phyloP scores from a whole-genome alignment of 1,284 basidiomycete species.

The Ceratobasidium sp. region DNA sequence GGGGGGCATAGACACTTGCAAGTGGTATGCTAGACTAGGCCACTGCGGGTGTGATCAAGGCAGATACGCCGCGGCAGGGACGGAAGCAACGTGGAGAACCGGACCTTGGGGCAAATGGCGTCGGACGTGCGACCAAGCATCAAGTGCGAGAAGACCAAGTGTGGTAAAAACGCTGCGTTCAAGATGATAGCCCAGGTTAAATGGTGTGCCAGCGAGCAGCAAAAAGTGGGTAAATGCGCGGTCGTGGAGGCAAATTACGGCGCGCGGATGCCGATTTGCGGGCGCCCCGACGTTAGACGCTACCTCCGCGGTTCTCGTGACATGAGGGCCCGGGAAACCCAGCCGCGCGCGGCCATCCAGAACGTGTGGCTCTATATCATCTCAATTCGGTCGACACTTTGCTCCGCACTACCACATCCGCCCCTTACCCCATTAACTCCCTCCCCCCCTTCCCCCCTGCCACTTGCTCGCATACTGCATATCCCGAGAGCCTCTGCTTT shows the following conservation, averaged over 20 bases:
- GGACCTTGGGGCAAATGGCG: slow-evolving; percentile 28
- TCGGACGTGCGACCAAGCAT: slow-evolving; percentile 13
- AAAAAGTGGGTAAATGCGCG: slow-evolving; percentile 35
- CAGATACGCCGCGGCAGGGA: slow-evolving; percentile 8
- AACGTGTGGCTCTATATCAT: slow-evolving; percentile 10
- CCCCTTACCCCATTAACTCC: neutral
- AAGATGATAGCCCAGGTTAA: too few relatives aligned
- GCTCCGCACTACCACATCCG: neutral
- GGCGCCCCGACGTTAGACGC: slow-evolving; percentile 21
- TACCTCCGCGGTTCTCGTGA: slow-evolving; percentile 32
- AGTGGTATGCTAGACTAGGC: slow-evolving; percentile 5
- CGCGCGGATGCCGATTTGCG: slow-evolving; percentile 4
- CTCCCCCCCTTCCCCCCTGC: neutral
- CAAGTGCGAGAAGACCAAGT: neutral
- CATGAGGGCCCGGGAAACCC: slow-evolving; percentile 6
- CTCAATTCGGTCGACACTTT: slow-evolving; percentile 22
- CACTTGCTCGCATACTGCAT: neutral
- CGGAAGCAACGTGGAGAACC: slow-evolving; percentile 42
- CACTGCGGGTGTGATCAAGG: slow-evolving; percentile 13
- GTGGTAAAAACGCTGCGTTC: neutral
- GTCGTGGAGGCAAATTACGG: neutral
- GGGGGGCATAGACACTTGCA: slow-evolving; percentile 13
- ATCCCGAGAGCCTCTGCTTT: neutral
- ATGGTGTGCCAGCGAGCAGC: neutral
- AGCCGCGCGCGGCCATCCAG: neutral